Evolutionary conservation across 108 stramenopile species (phyloP).

Genomic region (Conticribra weissflogii): DNA sequence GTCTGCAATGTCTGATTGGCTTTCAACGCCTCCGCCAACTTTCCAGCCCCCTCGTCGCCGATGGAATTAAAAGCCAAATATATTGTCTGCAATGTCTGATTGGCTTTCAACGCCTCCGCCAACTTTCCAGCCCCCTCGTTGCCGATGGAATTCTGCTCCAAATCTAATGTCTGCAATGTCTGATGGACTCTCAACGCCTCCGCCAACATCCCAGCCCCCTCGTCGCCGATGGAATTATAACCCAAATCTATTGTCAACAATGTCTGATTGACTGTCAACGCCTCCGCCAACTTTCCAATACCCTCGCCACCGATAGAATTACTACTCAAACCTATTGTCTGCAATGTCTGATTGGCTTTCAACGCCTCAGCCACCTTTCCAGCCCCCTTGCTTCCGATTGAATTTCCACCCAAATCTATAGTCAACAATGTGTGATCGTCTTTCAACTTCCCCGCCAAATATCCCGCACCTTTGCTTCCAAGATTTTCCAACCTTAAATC

Average conservation of each 20-base stretch:
- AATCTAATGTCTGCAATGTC: background rate
- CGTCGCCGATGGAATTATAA: background rate
- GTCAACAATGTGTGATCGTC: background rate
- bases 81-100: background rate
- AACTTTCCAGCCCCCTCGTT: background rate
- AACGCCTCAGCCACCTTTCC: background rate
- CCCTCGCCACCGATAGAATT: background rate
- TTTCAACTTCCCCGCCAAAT: background rate
- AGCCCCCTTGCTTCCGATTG: background rate
- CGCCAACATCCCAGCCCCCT: background rate
- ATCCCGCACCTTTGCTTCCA: background rate
- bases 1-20: too few relatives aligned
- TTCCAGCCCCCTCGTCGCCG: background rate
- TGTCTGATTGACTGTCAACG: background rate
- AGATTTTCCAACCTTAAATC: background rate
- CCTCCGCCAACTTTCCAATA: background rate
- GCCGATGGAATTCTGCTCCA: background rate
- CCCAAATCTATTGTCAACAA: background rate
- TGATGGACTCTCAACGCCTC: background rate
- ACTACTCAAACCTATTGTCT: background rate
- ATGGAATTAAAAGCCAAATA: background rate
- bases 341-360: background rate
- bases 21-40: background rate
- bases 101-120: background rate
- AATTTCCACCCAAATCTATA: background rate